phyloP scores from a whole-genome alignment of 176 grass and related monocot genomes.

The Musa itinerans region DNA sequence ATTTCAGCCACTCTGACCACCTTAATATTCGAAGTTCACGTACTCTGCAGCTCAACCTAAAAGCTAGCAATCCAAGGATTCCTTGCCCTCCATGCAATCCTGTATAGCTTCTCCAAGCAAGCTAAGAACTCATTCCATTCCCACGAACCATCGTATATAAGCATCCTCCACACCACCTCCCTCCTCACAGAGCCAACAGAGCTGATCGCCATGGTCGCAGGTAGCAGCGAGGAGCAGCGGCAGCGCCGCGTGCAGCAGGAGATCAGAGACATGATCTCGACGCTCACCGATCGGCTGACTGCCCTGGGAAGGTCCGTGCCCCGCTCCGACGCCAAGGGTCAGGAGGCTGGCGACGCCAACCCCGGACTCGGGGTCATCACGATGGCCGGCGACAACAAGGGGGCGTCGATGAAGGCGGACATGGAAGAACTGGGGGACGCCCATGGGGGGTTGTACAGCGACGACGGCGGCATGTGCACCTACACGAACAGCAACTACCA shows the following conservation, averaged over 20 bases:
- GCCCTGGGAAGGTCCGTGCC: background rate
- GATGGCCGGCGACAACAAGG: background rate
- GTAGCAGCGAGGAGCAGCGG: background rate
- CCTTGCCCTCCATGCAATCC: background rate
- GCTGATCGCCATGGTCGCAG: background rate
- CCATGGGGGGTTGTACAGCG: background rate
- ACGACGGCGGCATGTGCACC: conserved; percentile 34
- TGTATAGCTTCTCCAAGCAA: background rate
- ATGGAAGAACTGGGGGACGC: conserved; percentile 30
- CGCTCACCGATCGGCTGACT: background rate
- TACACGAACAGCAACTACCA: conserved; percentile 96
- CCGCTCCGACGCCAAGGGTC: background rate
- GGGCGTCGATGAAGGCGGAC: conserved; percentile 4
- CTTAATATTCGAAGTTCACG: too few species aligned
- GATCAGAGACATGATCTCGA: conserved; percentile 9
- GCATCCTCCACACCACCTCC: background rate
- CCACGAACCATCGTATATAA: background rate
- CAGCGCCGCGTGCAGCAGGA: background rate
- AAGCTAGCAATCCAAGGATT: background rate
- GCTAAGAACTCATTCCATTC: conserved; percentile 2
- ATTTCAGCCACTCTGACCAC: too few species aligned
- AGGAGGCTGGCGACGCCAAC: background rate
- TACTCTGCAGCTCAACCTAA: background rate
- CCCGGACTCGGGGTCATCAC: conserved; percentile 1
- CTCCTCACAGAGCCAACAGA: background rate